These are phyloP conservation scores for Cladobotryum protrusum DNA, from an alignment of 2,329 filamentous ascomycete species.

Conservation along the genomic window DNA sequence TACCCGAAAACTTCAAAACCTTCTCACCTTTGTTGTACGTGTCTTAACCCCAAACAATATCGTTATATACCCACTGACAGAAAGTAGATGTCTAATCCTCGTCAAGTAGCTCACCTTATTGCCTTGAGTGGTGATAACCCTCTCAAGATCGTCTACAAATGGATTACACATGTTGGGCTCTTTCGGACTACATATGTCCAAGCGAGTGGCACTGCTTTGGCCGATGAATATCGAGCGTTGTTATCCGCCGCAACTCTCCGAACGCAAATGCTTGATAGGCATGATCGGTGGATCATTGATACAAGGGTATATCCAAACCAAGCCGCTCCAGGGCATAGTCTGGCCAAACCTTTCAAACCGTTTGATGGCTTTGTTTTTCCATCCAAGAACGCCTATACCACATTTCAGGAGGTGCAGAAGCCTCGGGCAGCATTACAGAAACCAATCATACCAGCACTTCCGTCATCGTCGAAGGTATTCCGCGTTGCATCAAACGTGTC, in stretches of 20 bases:
- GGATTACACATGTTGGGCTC: slow-evolving; percentile 22
- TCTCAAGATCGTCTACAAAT: slow-evolving; percentile 18
- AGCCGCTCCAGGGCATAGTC: background rate
- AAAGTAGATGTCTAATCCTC: slow-evolving; percentile 11
- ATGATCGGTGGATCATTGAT: slow-evolving; percentile 8
- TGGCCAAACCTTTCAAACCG: slow-evolving; percentile 5
- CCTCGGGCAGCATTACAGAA: no score
- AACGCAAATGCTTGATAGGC: slow-evolving; percentile 9
- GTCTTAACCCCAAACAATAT: background rate
- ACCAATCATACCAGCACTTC: no score
- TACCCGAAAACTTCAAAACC: slow-evolving; percentile 10
- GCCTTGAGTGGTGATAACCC: slow-evolving; percentile 12
- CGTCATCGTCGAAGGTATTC: no score
- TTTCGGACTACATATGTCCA: slow-evolving; percentile 21
- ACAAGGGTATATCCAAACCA: slow-evolving; percentile 9
- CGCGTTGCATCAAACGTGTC: no score
- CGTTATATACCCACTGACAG: background rate
- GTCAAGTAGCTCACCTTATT: slow-evolving; percentile 18
- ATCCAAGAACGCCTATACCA: slow-evolving; percentile 8
- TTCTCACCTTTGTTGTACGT: slow-evolving; percentile 7
- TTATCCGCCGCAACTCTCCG: slow-evolving; percentile 16
- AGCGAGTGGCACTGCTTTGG: background rate
- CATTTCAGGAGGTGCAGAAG: no score
- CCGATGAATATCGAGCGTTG: slow-evolving; percentile 16
- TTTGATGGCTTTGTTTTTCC: slow-evolving; percentile 16